These are phyloP conservation scores for Centella asiatica DNA, from an alignment of 129 eudicot species.

Conservation along the genomic window DNA sequence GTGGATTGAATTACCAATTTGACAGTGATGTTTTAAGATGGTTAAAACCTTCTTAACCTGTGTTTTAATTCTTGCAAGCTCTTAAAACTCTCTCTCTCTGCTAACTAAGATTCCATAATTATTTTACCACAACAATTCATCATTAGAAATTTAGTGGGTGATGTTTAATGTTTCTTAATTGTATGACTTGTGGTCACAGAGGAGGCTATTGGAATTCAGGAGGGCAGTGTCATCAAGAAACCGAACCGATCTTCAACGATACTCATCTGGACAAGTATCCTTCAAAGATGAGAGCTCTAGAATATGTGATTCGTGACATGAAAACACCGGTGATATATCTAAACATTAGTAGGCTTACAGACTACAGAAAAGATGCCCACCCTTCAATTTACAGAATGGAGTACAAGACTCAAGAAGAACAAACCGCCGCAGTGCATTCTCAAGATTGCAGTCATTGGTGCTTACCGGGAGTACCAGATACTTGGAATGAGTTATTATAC, in stretches of 20 bases:
- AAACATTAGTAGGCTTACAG: conserved; percentile 82
- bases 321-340: conserved; percentile 61
- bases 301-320: conserved; percentile 52
- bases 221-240: conserved; percentile 87
- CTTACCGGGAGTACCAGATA: conserved; percentile 94
- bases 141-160: no score
- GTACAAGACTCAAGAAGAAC: conserved; percentile 44
- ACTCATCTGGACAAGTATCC: conserved; percentile 61
- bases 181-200: conserved; percentile 34
- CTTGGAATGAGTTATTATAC: conserved; percentile 89
- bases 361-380: conserved; percentile 84
- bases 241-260: conserved; percentile 63
- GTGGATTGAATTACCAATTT: no score
- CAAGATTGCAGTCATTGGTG: conserved; percentile 99
- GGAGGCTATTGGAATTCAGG: conserved; percentile 96
- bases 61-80: no score
- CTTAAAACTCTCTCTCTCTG: no score
- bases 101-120: no score
- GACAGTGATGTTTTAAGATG: no score
- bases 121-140: no score
- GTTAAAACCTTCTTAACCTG: no score
- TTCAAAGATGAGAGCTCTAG: conserved; percentile 69
- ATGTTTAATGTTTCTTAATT: not conserved
- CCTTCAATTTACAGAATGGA: conserved; percentile 73
- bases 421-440: conserved; percentile 36